A percentile compares a stretch with the other conserved stretches of the same genome.
phyloP scores from a whole-genome alignment of 139 green algal genomes.

The Tetradesmus obliquus region DNA sequence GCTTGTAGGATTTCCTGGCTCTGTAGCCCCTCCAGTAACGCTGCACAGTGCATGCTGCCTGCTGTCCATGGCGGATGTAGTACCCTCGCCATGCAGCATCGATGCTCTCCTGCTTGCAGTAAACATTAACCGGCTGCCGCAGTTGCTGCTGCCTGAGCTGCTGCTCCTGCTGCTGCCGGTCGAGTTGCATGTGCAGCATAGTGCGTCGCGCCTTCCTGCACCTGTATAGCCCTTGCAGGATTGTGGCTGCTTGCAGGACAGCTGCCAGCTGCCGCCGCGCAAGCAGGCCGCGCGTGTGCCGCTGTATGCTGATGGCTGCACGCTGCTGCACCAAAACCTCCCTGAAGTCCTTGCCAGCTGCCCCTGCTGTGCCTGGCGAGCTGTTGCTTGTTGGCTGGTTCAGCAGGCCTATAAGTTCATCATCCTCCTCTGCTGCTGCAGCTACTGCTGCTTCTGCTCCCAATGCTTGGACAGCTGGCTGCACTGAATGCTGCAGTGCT shows the following conservation, averaged over 20 bases:
- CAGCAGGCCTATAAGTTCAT: background rate
- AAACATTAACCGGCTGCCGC: background rate
- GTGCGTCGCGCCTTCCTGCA: background rate
- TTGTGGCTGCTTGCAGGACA: background rate
- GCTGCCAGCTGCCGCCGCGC: background rate
- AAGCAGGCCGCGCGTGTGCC: background rate
- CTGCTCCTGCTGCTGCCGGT: background rate
- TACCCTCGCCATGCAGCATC: conserved; percentile 18
- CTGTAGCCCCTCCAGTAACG: background rate
- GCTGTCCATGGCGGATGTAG: background rate
- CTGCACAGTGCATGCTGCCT: conserved; percentile 15
- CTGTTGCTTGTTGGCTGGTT: background rate
- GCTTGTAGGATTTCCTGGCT: background rate
- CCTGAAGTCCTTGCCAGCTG: background rate
- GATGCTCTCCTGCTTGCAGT: background rate
- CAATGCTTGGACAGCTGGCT: background rate
- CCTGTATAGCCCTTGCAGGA: background rate
- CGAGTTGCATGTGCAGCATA: background rate
- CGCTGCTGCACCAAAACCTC: background rate
- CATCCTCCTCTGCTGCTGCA: background rate
- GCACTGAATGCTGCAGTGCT: background rate
- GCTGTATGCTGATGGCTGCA: background rate
- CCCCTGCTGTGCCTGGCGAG: background rate
- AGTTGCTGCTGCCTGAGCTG: background rate
- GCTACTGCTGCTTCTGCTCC: background rate